Evolutionary conservation across 805 yeast species (phyloP).

Genomic region (Aciculoconidium aculeatum): DNA sequence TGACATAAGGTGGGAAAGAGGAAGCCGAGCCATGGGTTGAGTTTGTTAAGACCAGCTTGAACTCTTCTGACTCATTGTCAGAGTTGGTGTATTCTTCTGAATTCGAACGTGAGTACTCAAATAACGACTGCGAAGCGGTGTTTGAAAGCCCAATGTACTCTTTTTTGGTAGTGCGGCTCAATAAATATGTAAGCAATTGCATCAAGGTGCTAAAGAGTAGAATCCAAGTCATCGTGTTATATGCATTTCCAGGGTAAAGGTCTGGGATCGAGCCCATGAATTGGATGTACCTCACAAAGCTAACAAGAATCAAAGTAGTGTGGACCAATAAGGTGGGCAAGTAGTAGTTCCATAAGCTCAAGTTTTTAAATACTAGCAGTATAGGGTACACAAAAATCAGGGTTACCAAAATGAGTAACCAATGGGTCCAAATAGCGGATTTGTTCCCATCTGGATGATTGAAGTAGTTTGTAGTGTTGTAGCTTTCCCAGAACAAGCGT

Average conservation of each 20-base stretch:
- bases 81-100: too few species aligned
- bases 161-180: conserved; percentile 38
- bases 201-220: conserved; percentile 45
- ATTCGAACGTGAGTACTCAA: conserved; percentile 3
- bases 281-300: conserved; percentile 50
- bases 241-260: conserved; percentile 74
- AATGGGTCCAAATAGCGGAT: conserved; percentile 50
- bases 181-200: conserved; percentile 52
- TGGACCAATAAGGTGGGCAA: conserved; percentile 31
- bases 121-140: conserved; percentile 2
- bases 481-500: conserved; percentile 67
- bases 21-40: too few species aligned
- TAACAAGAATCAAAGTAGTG: conserved; percentile 37
- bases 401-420: conserved; percentile 36
- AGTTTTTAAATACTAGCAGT: conserved; percentile 56
- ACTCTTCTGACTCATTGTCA: too few species aligned
- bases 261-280: conserved; percentile 55
- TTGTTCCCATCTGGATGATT: conserved; percentile 46
- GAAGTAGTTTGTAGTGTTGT: conserved; percentile 65
- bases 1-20: too few species aligned
- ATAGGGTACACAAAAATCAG: conserved; percentile 62
- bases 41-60: too few species aligned
- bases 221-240: conserved; percentile 58
- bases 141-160: conserved; percentile 1
- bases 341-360: conserved; percentile 35